These are phyloP conservation scores for Noccaea bulbosa DNA, from an alignment of 345 rosid species.

Conservation along the genomic window DNA sequence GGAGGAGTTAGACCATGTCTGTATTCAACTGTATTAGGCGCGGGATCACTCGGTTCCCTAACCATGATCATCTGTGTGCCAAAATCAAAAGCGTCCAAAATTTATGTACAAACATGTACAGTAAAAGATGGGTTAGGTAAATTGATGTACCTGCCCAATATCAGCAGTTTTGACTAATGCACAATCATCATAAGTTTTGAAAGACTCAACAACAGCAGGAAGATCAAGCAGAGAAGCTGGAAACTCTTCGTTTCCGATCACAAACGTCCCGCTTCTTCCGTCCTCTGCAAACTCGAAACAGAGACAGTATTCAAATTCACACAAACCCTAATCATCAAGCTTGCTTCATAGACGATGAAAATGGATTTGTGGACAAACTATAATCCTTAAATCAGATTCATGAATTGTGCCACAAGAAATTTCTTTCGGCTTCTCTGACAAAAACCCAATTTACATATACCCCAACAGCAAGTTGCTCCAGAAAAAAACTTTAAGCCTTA, in stretches of 20 bases:
- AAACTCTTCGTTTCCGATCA: constrained; percentile 70
- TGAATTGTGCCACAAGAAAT: constrained; percentile 16
- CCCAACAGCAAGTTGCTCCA: too few relatives aligned
- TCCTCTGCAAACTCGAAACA: constrained; percentile 58
- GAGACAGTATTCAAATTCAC: not conserved
- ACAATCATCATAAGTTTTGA: constrained; percentile 86
- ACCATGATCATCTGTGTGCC: constrained; percentile 85
- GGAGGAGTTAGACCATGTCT: constrained; percentile 98
- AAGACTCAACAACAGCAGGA: constrained; percentile 92
- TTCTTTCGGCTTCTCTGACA: not conserved
- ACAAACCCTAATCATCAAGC: not conserved
- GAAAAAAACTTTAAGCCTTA: too few relatives aligned
- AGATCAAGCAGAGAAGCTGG: constrained; percentile 87
- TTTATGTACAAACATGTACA: too few relatives aligned
- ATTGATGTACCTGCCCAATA: constrained; percentile 75
- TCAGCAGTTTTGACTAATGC: constrained; percentile 91
- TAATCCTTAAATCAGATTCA: constrained; percentile 12
- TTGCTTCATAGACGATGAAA: not conserved
- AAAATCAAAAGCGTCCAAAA: constrained; percentile 21
- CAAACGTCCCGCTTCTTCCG: constrained; percentile 84
- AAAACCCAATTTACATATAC: too few relatives aligned
- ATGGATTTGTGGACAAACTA: not conserved
- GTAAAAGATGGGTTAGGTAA: not conserved
- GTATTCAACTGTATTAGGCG: constrained; percentile 79
- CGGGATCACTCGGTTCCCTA: constrained; percentile 77